Evolutionary conservation across 768 basidiomycete species (phyloP), one percentile per base, ranked within the genome.

Genomic region (Termitomyces eurrhizus): DNA sequence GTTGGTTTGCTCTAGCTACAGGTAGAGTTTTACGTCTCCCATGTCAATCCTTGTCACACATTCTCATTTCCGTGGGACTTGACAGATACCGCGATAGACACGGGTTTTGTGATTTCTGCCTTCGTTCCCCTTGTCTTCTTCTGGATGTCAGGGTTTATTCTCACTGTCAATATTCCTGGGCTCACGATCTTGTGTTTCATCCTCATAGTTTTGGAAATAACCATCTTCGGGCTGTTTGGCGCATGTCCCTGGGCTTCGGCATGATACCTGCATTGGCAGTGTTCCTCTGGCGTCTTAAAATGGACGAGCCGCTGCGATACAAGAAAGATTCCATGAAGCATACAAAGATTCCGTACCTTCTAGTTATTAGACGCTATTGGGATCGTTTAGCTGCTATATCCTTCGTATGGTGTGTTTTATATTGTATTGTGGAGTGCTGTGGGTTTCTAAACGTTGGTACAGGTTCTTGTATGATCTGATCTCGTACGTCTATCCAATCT

Each of bases 181-280:
- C n/a, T 58, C 37, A 26, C 9, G 6, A 21, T 5, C 45, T 21
- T 35, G 3, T 8, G n/a, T 44, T 35, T 16, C 26, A 11, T 16
- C 48, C 0, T n/a, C 7, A 32, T 57, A 91, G 88, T 66, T 93
- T 89, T 62, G 90, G 92, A 16, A 66, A 80, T 44, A 72, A 90
- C 61, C 93, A 94, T 69, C 85, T 95, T 46, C 82, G 88, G 24
- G 89, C 87, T 5, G 89, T 92, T 2, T 95, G 93, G 93, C 86
- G 94, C 52, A 65, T 92, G 37, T 90, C 93, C 29, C 82, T 95
- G 13, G 94, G 91, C 29, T 80, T 96, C 14, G 93, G 94, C 36
- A 75, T 87, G 46, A 68, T 96, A 52, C 93, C 93, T 33, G 93
- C 93, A 11, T 61, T 84, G 6, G 81, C 83, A 7, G 87, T 95